A percentile compares a stretch with the other conserved stretches of the same genome.
These are phyloP conservation scores for Withania somnifera DNA, from an alignment of 305 asterid genomes.

Conservation along the genomic window DNA sequence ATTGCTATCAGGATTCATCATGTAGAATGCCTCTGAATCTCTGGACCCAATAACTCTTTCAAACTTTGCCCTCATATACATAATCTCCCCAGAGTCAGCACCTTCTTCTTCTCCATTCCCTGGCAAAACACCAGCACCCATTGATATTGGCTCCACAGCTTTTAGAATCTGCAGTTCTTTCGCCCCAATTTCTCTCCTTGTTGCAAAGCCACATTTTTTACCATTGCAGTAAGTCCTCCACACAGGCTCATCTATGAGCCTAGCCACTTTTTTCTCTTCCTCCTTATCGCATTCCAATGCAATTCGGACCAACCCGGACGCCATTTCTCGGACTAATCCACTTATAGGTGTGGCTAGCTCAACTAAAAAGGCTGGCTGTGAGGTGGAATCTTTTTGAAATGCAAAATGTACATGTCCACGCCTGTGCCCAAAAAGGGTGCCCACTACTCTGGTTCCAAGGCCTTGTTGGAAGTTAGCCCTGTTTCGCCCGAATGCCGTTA, in stretches of 20 bases:
- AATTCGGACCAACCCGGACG: conserved; percentile 21
- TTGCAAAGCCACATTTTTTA: conserved; percentile 37
- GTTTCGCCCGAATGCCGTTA: not conserved
- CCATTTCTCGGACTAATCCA: conserved; percentile 25
- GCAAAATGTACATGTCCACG: conserved; percentile 27
- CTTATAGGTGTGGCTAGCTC: conserved; percentile 27
- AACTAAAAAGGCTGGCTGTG: conserved; percentile 15
- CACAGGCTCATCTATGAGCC: conserved; percentile 29
- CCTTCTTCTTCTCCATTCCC: conserved; percentile 8
- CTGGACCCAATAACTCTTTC: conserved; percentile 50
- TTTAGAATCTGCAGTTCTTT: conserved; percentile 37
- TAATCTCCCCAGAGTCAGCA: conserved; percentile 27
- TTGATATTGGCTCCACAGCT: conserved; percentile 45
- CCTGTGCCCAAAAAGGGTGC: conserved; percentile 25
- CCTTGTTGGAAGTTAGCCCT: not conserved
- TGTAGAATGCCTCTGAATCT: conserved; percentile 54
- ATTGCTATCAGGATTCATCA: conserved; percentile 53
- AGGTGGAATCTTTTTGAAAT: conserved; percentile 19
- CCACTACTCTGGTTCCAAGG: conserved; percentile 5
- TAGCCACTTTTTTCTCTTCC: not conserved
- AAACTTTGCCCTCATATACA: conserved; percentile 58
- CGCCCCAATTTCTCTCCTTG: conserved; percentile 31
- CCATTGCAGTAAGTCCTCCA: conserved; percentile 55
- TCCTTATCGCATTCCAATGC: conserved; percentile 23
- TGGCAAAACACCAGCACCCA: conserved; percentile 56